phyloP scores from a whole-genome alignment of 345 rosid genomes.

The Salix viminalis region DNA sequence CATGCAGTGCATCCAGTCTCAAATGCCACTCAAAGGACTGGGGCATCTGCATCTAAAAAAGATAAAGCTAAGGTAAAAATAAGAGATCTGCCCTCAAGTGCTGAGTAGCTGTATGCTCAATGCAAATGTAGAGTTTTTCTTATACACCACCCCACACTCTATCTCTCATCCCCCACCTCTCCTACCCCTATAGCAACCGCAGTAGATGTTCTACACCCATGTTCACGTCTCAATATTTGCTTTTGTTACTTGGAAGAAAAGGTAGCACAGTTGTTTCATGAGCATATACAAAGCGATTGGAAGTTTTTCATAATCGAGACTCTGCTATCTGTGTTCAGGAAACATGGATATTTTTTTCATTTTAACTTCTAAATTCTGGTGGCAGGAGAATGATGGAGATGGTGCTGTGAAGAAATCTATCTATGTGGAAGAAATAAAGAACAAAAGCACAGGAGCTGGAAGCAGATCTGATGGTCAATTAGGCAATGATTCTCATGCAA shows the following conservation, averaged over 20 bases:
- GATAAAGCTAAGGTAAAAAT: constrained; percentile 41
- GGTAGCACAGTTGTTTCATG: background rate
- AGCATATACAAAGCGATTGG: background rate
- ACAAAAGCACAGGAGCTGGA: constrained; percentile 28
- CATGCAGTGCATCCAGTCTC: constrained; percentile 34
- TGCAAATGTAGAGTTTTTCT: background rate
- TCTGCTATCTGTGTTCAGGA: background rate
- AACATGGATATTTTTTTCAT: background rate
- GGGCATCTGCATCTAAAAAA: constrained; percentile 38
- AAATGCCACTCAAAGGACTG: constrained; percentile 21
- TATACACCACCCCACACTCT: background rate
- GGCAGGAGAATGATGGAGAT: constrained; percentile 37
- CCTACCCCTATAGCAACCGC: background rate
- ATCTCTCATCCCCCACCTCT: too few species aligned
- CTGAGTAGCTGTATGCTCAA: background rate
- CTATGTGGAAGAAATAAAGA: constrained; percentile 35
- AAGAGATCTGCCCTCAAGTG: background rate
- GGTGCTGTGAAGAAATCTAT: constrained; percentile 29
- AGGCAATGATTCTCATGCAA: constrained; percentile 17
- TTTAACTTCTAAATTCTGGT: constrained; percentile 3
- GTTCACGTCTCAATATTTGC: background rate
- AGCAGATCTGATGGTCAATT: constrained; percentile 27
- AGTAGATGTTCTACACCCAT: background rate
- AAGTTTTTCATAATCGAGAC: background rate
- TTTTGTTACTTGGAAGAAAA: background rate